A percentile compares a stretch with the other conserved stretches of the same genome.
Evolutionary conservation across 345 rosid genomes (phyloP).

Genomic region (Eutrema yunnanense): DNA sequence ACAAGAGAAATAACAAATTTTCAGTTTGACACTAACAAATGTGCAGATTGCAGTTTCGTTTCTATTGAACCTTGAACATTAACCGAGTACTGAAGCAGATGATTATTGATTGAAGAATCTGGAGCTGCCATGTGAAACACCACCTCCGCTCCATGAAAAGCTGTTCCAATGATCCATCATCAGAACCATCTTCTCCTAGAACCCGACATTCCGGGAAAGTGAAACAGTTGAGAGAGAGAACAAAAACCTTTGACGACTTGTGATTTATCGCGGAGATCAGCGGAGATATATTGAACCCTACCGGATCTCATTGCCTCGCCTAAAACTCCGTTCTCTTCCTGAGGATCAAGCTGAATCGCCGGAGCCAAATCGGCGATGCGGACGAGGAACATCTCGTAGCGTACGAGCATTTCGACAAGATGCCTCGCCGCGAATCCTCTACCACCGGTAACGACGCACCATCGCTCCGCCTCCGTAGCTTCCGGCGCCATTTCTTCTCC

Average conservation of each 20-base stretch:
- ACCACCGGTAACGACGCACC: conserved; percentile 93
- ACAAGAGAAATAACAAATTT: neutral
- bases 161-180: conserved; percentile 31
- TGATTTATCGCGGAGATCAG: conserved; percentile 68
- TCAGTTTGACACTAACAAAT: neutral
- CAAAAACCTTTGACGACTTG: conserved; percentile 67
- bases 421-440: conserved; percentile 90
- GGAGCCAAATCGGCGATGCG: conserved; percentile 73
- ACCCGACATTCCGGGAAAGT: neutral
- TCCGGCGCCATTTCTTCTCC: conserved; percentile 25
- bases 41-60: neutral
- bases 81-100: conserved; percentile 80
- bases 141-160: conserved; percentile 66
- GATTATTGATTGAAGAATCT: conserved; percentile 73
- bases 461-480: conserved; percentile 38
- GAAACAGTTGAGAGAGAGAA: neutral
- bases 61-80: conserved; percentile 63
- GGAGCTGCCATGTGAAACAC: conserved; percentile 99
- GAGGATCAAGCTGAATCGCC: conserved; percentile 40
- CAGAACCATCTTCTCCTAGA: neutral
- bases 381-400: conserved; percentile 43
- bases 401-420: conserved; percentile 78
- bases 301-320: conserved; percentile 65
- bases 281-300: conserved; percentile 46
- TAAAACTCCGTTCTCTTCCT: conserved; percentile 58